Conservation (phyloP, 192 early-diverging fungal genomes). For the Chytriomyces confervae region DNA sequence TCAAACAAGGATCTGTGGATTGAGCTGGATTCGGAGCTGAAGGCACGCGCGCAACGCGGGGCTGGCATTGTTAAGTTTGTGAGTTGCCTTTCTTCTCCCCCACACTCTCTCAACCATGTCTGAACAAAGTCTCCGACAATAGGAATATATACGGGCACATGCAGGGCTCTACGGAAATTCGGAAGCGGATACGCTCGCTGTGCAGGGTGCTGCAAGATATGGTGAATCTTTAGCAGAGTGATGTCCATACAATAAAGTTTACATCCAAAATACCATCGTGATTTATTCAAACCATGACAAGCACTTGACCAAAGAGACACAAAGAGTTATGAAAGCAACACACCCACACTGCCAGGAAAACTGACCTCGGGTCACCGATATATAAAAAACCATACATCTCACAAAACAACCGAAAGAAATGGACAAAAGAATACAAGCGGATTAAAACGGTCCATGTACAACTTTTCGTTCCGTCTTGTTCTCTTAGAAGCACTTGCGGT, state of each 20-base stretch:
- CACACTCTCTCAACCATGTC: background rate
- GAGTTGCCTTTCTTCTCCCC: background rate
- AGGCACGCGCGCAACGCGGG: conserved; percentile 23
- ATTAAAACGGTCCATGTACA: too few relatives aligned
- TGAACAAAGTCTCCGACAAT: background rate
- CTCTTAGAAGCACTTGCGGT: conserved; percentile 90
- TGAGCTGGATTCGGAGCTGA: conserved; percentile 52
- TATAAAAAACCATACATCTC: too few relatives aligned
- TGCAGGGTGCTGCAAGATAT: conserved; percentile 61
- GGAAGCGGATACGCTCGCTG: conserved; percentile 78
- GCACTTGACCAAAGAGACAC: too few relatives aligned
- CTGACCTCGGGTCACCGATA: too few relatives aligned
- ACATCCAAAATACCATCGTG: background rate
- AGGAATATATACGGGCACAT: conserved; percentile 77
- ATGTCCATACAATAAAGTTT: background rate
- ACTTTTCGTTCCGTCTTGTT: too few relatives aligned
- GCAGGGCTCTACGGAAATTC: conserved; percentile 77
- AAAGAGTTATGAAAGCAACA: too few relatives aligned
- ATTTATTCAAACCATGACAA: too few relatives aligned
- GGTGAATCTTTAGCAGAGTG: background rate
- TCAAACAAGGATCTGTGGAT: conserved; percentile 82
- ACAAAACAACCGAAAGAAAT: too few relatives aligned
- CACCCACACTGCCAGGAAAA: too few relatives aligned
- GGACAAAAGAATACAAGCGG: too few relatives aligned
- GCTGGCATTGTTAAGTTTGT: conserved; percentile 26